Evolutionary conservation across 75 land plant genomes (phyloP), one percentile per base, ranked within the genome.

Genomic region (Ceratopteris richardii): DNA sequence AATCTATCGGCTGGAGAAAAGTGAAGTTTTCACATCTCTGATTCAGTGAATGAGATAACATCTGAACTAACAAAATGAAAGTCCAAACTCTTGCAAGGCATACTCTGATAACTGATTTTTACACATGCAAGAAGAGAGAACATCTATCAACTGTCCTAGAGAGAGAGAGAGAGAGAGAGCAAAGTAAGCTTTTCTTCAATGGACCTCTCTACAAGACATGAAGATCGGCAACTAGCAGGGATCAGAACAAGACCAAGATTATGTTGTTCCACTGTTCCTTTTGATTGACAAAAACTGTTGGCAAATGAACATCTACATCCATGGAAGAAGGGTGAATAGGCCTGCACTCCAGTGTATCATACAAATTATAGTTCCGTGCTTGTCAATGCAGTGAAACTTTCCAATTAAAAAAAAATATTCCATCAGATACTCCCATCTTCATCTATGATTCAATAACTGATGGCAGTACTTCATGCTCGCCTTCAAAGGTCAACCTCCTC

Each of bases 351-450:
- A 88, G 61, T 9, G 97, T 68, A 53, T 91, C 97, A 54, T 91
- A 82, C 16, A 91, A 36, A 91, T 82, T 41, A 91, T 79, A 71
- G 88, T 91, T 0, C 97, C 97, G 63, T 91, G 97, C 67, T 91
- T 91, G 67, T 91, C 97, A 7, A 91, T 58, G 75, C 97, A 91
- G 46, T 88, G 77, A 50, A 91, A 88, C 54, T n/a, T 51, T 21
- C 94, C 97, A 51, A 72, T 39, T n/a, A n/a, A n/a, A n/a, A 62
- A 88, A 90, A 65, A 91, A 74, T 7, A 94, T 71, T 16, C 95
- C 94, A 51, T 91, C 97, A 0, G 54, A 56, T 25, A 91, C 84
- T 0, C 85, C 86, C 2, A 91, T 72, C 57, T 81, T 59, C 76
- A 91, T 70, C 63, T 66, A 25, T 83, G 77, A 61, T 46, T 60